Base-by-base conservation (phyloP, 352 stramenopile species). In the Globisporangium sylvaticum region DNA sequence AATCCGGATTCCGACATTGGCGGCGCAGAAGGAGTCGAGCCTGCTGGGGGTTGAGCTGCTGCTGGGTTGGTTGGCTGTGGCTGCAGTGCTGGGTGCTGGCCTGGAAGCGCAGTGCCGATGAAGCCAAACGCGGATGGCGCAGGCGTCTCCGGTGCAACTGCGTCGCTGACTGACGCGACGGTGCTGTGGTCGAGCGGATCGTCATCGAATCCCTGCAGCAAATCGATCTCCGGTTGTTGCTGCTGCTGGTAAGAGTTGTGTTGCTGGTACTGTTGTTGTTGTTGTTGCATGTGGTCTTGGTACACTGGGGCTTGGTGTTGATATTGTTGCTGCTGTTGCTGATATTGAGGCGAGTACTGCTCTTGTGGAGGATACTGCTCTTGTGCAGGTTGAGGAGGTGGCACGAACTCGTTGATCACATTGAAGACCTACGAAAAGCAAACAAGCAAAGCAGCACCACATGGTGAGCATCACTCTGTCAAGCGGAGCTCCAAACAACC, bases 111-210 rank as follows among this genome's bases (percentile, higher is more conserved):
- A 56, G 32, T 37, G 4, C 75, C 72, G 22, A 84, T 69, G 52
- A 84, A 84, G 2, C 69, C 68, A 34, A 84, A 84, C 0, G 77
- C 75, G 6, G 77, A 82, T 18, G 62, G 57, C 5, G 71, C 62
- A 0, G 63, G 32, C 7, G 69, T 20, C 37, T 61, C 59, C 3
- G 56, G 64, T 6, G 29, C 65, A 14, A 57, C 63, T 7, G n/a
- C 54, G 32, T 22, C 54, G 2, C 46, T 32, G 5, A 29, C 34
- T 9, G 53, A 58, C 6, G 34, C 34, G 27, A 58, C 37, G 29
- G 25, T 56, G 8, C 20, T 31, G 62, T 61, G 34, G 10, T 62
- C 62, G 1, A 62, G 27, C 1, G n/a, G 48, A 1, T 70, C 58
- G 48, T 70, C 65, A n/a, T 62, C 65, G 22, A 64, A 70, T n/a